These are phyloP conservation scores for Metschnikowia lachancei DNA, from an alignment of 805 yeast species.

Conservation along the genomic window DNA sequence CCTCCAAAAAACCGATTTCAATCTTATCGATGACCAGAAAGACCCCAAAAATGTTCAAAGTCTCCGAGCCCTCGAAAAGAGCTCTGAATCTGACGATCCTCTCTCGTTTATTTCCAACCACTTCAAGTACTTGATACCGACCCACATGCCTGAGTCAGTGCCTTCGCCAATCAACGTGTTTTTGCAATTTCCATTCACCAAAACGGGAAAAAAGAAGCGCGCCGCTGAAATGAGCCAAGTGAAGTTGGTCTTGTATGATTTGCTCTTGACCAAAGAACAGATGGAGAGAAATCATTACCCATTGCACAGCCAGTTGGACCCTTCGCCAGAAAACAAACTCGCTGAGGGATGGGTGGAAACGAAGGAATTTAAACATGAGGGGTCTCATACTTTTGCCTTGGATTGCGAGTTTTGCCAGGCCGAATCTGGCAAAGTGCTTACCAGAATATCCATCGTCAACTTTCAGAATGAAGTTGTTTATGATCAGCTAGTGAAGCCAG, in stretches of 20 bases:
- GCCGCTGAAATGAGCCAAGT: slow-evolving; percentile 31
- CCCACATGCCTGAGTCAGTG: slow-evolving; percentile 56
- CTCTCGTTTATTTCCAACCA: slow-evolving; percentile 35
- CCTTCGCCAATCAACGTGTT: slow-evolving; percentile 57
- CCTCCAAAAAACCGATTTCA: slow-evolving; percentile 39
- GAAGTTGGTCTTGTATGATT: slow-evolving; percentile 48
- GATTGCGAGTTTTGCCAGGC: slow-evolving; percentile 94
- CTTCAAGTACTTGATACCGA: slow-evolving; percentile 47
- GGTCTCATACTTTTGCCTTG: slow-evolving; percentile 67
- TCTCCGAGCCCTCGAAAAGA: slow-evolving; percentile 3
- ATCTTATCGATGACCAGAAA: neutral
- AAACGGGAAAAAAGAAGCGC: slow-evolving; percentile 49
- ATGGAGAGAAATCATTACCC: slow-evolving; percentile 57
- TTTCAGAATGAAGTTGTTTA: slow-evolving; percentile 57
- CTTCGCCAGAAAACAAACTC: slow-evolving; percentile 11
- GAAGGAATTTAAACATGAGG: slow-evolving; percentile 48
- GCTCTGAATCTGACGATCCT: slow-evolving; percentile 5
- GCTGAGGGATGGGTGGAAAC: slow-evolving; percentile 55
- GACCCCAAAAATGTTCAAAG: slow-evolving; percentile 1
- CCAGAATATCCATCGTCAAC: slow-evolving; percentile 75
- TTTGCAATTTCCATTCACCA: slow-evolving; percentile 53
- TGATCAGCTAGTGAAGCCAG: slow-evolving; percentile 79
- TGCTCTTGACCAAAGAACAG: slow-evolving; percentile 50
- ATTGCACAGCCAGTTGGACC: slow-evolving; percentile 38
- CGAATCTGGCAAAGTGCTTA: slow-evolving; percentile 58